A percentile compares a stretch with the other conserved stretches of the same genome.
Conservation (phyloP, 768 basidiomycete genomes). For the Pleurotus pulmonarius region DNA sequence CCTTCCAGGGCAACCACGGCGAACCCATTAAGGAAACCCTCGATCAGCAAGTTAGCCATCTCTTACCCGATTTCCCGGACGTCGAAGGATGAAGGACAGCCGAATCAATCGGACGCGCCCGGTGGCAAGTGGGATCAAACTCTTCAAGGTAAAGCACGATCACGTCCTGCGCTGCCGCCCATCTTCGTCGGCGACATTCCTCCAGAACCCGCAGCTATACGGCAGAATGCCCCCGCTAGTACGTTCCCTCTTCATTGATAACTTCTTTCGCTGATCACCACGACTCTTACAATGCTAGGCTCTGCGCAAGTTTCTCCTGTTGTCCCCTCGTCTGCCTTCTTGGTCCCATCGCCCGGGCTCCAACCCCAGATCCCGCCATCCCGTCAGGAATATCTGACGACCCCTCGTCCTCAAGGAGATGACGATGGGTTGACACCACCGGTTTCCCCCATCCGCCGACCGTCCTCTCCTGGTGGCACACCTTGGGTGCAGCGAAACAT, state of each 20-base stretch:
- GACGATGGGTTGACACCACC: neutral
- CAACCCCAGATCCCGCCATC: neutral
- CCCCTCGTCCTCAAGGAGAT: neutral
- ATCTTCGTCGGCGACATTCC: neutral
- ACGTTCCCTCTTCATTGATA: too few species aligned
- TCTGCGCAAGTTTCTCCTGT: conserved; percentile 1
- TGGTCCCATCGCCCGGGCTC: conserved; percentile 10
- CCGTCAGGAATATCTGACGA: neutral
- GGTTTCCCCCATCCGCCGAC: neutral
- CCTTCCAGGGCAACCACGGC: neutral
- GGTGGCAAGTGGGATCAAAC: neutral
- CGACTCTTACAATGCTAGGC: neutral
- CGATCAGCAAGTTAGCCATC: neutral
- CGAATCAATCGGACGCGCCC: neutral
- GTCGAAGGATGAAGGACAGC: neutral
- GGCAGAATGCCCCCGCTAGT: too few species aligned
- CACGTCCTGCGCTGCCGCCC: neutral
- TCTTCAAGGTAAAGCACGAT: neutral
- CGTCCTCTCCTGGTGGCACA: neutral
- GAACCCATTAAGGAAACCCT: neutral
- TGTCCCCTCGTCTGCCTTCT: conserved; percentile 6
- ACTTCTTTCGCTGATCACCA: neutral
- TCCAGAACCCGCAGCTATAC: too few species aligned
- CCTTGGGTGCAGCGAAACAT: neutral
- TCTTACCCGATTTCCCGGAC: neutral